These are phyloP conservation scores for Rhypophila decipiens DNA, from an alignment of 495 filamentous ascomycete genomes.

Conservation along the genomic window DNA sequence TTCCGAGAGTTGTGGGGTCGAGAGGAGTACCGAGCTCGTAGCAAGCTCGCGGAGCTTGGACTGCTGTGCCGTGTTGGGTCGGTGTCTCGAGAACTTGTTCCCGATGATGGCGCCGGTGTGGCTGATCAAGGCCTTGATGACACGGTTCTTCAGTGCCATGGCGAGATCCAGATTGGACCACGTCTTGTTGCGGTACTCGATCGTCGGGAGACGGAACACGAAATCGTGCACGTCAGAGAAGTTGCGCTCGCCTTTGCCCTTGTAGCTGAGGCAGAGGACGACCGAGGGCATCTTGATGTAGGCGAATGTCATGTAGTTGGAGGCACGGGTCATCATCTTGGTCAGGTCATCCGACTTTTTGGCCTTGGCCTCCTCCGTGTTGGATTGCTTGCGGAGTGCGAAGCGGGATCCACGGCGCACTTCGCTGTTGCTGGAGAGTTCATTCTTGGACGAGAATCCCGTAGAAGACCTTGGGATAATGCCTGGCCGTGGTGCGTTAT, in stretches of 20 bases:
- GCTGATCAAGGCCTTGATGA: constrained; percentile 88
- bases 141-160: constrained; percentile 83
- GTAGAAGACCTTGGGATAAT: constrained; percentile 46
- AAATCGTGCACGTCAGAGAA: constrained; percentile 95
- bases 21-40: constrained; percentile 48
- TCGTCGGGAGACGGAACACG: constrained; percentile 87
- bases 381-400: constrained; percentile 30
- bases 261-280: constrained; percentile 92
- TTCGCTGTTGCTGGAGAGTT: constrained; percentile 33
- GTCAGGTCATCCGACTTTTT: constrained; percentile 82
- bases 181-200: constrained; percentile 97
- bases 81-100: constrained; percentile 90
- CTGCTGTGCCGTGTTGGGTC: constrained; percentile 69
- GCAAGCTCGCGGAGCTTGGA: constrained; percentile 76
- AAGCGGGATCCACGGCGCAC: constrained; percentile 47
- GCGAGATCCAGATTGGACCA: constrained; percentile 98
- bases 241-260: constrained; percentile 91
- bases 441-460: constrained; percentile 37
- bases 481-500: constrained; percentile 35
- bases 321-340: constrained; percentile 93
- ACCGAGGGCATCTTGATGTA: constrained; percentile 93
- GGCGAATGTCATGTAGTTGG: constrained; percentile 93
- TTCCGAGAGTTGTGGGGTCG: constrained; percentile 28
- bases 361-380: constrained; percentile 33
- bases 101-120: constrained; percentile 95